These are phyloP conservation scores for Neonectria sp. DNA, from an alignment of 2,329 filamentous ascomycete genomes.

Conservation along the genomic window DNA sequence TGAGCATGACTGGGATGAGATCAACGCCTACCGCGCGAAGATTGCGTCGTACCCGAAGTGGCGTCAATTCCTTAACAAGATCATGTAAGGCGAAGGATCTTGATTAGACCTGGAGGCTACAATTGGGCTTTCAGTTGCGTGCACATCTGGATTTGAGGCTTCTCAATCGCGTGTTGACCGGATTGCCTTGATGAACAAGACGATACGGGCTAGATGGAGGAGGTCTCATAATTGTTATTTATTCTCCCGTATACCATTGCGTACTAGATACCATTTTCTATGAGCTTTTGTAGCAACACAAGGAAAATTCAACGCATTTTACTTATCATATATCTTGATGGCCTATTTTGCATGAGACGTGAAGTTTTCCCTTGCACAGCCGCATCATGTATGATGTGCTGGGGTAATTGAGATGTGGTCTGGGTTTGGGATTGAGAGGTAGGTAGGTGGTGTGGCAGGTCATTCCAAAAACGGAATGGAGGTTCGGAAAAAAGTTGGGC, in stretches of 20 bases:
- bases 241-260: conserved; percentile 38
- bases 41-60: conserved; percentile 68
- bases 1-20: conserved; percentile 76
- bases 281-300: conserved; percentile 12
- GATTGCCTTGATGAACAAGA: background rate
- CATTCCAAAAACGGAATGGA: conserved; percentile 6
- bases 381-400: background rate
- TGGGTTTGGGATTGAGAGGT: background rate
- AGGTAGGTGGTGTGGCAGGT: background rate
- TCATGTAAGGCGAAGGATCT: conserved; percentile 52
- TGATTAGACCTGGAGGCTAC: background rate
- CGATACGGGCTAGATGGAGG: conserved; percentile 15
- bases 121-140: conserved; percentile 1
- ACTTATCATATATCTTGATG: background rate
- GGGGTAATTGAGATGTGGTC: background rate
- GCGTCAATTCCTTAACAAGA: conserved; percentile 57
- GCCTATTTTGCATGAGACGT: background rate
- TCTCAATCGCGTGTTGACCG: conserved; percentile 6
- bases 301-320: background rate
- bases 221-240: conserved; percentile 13
- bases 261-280: conserved; percentile 33
- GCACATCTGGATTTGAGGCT: conserved; percentile 9
- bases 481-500: background rate
- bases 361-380: background rate
- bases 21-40: conserved; percentile 68